phyloP scores from a whole-genome alignment of 306 rosid species.

The Morella rubra region DNA sequence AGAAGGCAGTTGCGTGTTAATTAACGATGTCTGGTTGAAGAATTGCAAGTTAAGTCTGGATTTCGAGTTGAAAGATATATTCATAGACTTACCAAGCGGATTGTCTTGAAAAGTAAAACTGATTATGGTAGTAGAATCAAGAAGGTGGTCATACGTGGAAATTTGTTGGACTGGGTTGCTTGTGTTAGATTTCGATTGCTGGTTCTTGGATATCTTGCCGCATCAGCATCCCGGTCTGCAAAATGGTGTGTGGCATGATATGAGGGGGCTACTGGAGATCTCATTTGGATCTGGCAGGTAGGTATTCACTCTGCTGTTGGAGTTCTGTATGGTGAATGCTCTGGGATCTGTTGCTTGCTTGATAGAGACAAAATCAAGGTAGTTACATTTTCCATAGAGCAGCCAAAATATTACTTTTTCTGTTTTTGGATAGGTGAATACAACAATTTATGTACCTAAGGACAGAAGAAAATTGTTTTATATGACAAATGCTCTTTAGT shows the following conservation, averaged over 20 bases:
- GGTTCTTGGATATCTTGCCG: neutral
- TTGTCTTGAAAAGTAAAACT: neutral
- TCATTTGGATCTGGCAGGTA: neutral
- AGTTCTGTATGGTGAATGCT: neutral
- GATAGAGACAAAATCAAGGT: neutral
- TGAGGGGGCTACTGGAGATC: neutral
- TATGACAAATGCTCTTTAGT: neutral
- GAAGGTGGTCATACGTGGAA: neutral
- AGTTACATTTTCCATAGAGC: neutral
- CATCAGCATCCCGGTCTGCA: neutral
- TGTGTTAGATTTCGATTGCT: neutral
- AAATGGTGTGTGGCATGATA: neutral
- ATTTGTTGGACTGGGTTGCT: neutral
- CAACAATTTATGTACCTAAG: neutral
- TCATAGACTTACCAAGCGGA: neutral
- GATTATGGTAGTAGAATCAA: neutral
- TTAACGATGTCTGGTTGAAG: too few relatives aligned
- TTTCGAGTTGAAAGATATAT: neutral
- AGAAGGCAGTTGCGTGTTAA: too few relatives aligned
- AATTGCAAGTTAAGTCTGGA: too few relatives aligned
- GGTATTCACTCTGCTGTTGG: neutral
- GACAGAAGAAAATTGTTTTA: conserved; percentile 2
- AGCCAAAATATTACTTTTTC: neutral
- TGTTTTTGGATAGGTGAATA: neutral
- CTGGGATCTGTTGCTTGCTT: neutral